These are phyloP conservation scores for Carex parvula DNA, from an alignment of 176 grass and related monocot species.

Conservation along the genomic window DNA sequence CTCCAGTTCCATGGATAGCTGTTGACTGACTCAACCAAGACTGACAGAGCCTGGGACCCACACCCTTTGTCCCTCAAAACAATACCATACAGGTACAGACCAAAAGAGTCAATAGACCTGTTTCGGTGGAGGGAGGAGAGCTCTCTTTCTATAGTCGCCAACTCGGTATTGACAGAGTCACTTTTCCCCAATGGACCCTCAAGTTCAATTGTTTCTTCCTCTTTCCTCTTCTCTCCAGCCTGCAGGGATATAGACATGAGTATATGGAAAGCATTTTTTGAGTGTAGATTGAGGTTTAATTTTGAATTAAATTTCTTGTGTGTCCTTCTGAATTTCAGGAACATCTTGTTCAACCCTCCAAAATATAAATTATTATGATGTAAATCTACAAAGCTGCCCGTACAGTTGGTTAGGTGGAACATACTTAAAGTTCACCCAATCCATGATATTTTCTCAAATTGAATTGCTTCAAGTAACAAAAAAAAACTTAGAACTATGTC, in stretches of 20 bases:
- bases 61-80: conserved; percentile 85
- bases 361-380: background rate
- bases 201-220: conserved; percentile 89
- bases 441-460: background rate
- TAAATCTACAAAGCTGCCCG: background rate
- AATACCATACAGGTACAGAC: conserved; percentile 85
- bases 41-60: conserved; percentile 48
- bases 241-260: conserved; percentile 31
- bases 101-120: conserved; percentile 83
- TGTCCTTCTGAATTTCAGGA: background rate
- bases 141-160: conserved; percentile 76
- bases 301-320: background rate
- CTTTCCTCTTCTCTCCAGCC: conserved; percentile 94
- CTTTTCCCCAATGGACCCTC: conserved; percentile 90
- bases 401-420: background rate
- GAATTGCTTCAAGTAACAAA: background rate
- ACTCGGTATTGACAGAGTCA: conserved; percentile 65
- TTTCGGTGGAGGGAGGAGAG: conserved; percentile 65
- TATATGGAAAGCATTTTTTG: background rate
- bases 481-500: background rate
- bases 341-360: background rate
- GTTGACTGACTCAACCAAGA: conserved; percentile 90
- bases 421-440: background rate
- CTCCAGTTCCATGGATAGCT: conserved; percentile 97
- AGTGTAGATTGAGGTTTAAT: conserved; percentile 1